A percentile compares a stretch with the other conserved stretches of the same genome.
phyloP scores from a whole-genome alignment of 2,329 filamentous ascomycete genomes.

The Hypoxylon rubiginosum region DNA sequence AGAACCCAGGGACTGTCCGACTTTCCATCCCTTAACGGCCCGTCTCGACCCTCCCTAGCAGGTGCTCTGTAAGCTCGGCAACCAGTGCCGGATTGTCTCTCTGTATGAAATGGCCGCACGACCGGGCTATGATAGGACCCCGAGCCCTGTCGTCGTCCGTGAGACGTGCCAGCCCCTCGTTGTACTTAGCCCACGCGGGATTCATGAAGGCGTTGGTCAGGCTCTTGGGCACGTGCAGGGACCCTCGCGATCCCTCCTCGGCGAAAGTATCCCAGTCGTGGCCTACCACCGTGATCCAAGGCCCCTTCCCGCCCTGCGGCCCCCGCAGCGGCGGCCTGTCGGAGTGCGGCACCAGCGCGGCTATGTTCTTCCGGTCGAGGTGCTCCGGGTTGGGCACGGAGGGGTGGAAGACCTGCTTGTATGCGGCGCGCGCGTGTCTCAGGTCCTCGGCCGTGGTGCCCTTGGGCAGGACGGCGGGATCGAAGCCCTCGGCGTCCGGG shows the following conservation, averaged over 20 bases:
- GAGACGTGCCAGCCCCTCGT: slow-evolving; percentile 62
- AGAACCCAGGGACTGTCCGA: not conserved
- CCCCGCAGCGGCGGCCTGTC: slow-evolving; percentile 58
- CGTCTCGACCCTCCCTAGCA: slow-evolving; percentile 34
- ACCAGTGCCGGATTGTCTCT: slow-evolving; percentile 64
- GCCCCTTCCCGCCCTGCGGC: slow-evolving; percentile 50
- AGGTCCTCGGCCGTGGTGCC: slow-evolving; percentile 55
- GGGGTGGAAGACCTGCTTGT: slow-evolving; percentile 61
- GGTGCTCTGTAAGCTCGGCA: slow-evolving; percentile 42
- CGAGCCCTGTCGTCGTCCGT: slow-evolving; percentile 57
- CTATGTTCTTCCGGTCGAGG: slow-evolving; percentile 61
- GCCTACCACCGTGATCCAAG: slow-evolving; percentile 64
- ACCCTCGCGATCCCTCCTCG: slow-evolving; percentile 56
- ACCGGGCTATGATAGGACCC: slow-evolving; percentile 61
- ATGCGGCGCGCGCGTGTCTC: slow-evolving; percentile 53
- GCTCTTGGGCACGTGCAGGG: slow-evolving; percentile 49
- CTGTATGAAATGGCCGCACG: slow-evolving; percentile 69
- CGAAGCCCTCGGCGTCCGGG: slow-evolving; percentile 63
- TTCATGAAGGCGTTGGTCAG: slow-evolving; percentile 66
- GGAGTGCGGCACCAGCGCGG: slow-evolving; percentile 58
- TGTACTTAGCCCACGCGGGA: slow-evolving; percentile 67
- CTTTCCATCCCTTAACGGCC: not conserved
- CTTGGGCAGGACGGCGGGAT: slow-evolving; percentile 55
- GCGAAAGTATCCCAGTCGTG: slow-evolving; percentile 68
- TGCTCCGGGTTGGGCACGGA: slow-evolving; percentile 63